Evolutionary conservation across 257 asterid genomes (phyloP), one percentile per base, ranked within the genome.

Genomic region (Nicotiana tabacum): DNA sequence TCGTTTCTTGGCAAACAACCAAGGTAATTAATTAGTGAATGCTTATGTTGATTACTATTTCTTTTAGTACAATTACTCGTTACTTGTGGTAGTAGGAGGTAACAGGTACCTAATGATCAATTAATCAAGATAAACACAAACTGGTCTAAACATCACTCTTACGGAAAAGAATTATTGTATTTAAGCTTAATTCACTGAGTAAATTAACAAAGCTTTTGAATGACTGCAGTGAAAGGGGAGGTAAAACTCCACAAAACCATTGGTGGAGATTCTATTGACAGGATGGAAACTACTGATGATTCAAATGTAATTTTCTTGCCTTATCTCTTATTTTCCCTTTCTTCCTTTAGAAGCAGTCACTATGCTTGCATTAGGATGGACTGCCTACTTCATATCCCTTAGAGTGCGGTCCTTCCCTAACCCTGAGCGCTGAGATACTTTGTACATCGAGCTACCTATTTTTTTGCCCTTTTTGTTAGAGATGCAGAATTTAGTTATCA

Each of bases 191-290:
- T 21, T 32, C 12, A 15, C 5, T 21, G 39, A 33, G 27, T 39
- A 32, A 57, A 15, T 60, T 53, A 24, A 39, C 65, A 21, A 12
- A 18, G 6, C 21, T 11, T 43, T 74, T 27, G 77, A 51, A 74
- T 33, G 48, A n/a, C 24, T 82, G 30, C 84, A 88, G 90, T 78
- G 35, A 39, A 80, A 56, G 77, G 16, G 39, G 70, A 80, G 55
- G 46, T 9, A 61, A 33, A 72, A 70, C 21, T 72, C 5, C 33
- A 24, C 0, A 78, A 79, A 60, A 46, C 62, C 24, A 66, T 0
- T 48, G 80, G 17, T 27, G 83, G 39, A 51, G 66, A 67, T 16
- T 72, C 84, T 21, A 39, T 11, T 80, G 85, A 48, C n/a, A 66
- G 24, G 69, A 46, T 48, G 24, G 80, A 77, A 78, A 57, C 9